These are phyloP conservation scores for Teratosphaeria nubilosa DNA, from an alignment of 2,329 filamentous ascomycete genomes.

Conservation along the genomic window DNA sequence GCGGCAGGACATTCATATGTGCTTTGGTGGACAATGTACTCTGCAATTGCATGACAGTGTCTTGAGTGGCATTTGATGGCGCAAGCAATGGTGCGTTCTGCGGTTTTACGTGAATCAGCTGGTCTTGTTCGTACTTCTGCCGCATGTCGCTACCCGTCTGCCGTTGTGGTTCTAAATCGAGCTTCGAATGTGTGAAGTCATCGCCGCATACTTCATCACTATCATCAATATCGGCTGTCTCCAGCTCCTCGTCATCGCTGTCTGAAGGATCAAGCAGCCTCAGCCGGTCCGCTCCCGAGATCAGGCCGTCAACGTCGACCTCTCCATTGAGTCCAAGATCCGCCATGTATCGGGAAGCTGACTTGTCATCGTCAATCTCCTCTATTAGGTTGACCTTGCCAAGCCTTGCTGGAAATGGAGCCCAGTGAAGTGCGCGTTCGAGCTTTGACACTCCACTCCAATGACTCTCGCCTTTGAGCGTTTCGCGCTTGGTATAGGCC, in stretches of 20 bases:
- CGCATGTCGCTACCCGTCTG: background rate
- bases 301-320: slow-evolving; percentile 31
- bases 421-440: slow-evolving; percentile 37
- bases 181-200: background rate
- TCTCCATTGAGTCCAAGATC: slow-evolving; percentile 24
- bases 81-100: background rate
- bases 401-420: slow-evolving; percentile 35
- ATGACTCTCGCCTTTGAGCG: slow-evolving; percentile 15
- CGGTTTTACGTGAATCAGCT: background rate
- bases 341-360: slow-evolving; percentile 26
- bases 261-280: slow-evolving; percentile 32
- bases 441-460: slow-evolving; percentile 35
- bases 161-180: background rate
- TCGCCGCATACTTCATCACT: slow-evolving; percentile 3
- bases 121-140: background rate
- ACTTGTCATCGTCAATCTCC: slow-evolving; percentile 31
- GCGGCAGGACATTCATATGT: background rate
- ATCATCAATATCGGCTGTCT: slow-evolving; percentile 7
- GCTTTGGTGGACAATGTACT: background rate
- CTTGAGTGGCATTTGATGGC: background rate
- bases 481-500: slow-evolving; percentile 6
- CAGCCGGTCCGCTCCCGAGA: slow-evolving; percentile 42
- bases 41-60: background rate
- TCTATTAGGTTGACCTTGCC: slow-evolving; percentile 29
- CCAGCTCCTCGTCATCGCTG: slow-evolving; percentile 29